Conservation (phyloP, 495 filamentous ascomycete species). For the Aspergillus indologenus region DNA sequence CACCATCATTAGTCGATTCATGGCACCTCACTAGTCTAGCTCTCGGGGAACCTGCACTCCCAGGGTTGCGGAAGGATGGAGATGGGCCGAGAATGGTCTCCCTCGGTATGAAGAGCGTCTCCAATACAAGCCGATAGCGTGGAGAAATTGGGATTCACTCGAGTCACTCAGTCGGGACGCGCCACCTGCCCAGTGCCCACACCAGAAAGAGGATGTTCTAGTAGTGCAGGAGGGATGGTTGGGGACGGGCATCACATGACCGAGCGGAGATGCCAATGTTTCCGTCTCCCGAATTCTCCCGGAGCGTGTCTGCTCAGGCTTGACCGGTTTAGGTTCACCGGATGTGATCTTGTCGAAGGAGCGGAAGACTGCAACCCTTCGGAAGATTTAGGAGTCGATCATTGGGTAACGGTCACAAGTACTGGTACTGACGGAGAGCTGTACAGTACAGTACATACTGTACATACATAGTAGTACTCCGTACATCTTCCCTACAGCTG, state of each 20-base stretch:
- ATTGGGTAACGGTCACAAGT: background rate
- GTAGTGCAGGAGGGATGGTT: too few relatives aligned
- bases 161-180: too few relatives aligned
- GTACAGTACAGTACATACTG: background rate
- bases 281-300: constrained; percentile 26
- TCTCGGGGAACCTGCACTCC: too few relatives aligned
- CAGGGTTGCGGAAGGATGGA: too few relatives aligned
- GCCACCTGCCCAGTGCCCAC: too few relatives aligned
- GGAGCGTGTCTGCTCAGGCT: constrained; percentile 18
- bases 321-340: constrained; percentile 44
- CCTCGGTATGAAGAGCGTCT: too few relatives aligned
- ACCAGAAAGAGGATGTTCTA: too few relatives aligned
- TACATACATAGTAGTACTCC: background rate
- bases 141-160: too few relatives aligned
- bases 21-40: background rate
- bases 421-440: too few relatives aligned
- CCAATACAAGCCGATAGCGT: too few relatives aligned
- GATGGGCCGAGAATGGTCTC: too few relatives aligned
- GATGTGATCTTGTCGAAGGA: constrained; percentile 12
- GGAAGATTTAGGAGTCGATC: constrained; percentile 23
- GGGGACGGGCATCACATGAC: constrained; percentile 29
- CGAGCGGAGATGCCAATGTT: constrained; percentile 25
- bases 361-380: constrained; percentile 22
- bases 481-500: background rate
- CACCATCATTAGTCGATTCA: background rate